Percentiles rank a stretch among this genome's conserved stretches.
These are phyloP conservation scores for Penicillium canescens DNA, from an alignment of 495 filamentous ascomycete species.

Conservation along the genomic window DNA sequence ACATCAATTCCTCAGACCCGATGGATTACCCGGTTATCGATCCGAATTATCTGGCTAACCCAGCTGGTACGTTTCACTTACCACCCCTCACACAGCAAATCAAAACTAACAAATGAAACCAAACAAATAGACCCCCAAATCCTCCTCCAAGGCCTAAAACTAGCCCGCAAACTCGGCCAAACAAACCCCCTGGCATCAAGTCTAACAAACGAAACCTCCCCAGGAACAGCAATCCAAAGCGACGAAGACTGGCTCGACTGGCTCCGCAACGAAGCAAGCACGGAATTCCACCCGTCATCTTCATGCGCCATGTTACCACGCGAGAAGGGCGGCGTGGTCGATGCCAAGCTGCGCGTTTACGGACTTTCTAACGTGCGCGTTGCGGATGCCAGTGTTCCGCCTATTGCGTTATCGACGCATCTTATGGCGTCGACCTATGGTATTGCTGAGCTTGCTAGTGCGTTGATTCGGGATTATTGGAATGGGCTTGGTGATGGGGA, in stretches of 20 bases:
- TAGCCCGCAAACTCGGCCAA: constrained; percentile 29
- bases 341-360: constrained; percentile 47
- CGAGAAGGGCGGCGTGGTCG: constrained; percentile 50
- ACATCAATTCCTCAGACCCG: constrained; percentile 37
- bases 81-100: neutral
- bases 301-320: constrained; percentile 52
- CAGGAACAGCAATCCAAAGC: constrained; percentile 20
- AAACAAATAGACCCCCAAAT: constrained; percentile 28
- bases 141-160: constrained; percentile 35
- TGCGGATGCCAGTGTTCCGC: constrained; percentile 48
- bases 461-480: constrained; percentile 11
- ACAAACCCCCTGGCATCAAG: constrained; percentile 22
- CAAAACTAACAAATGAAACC: neutral
- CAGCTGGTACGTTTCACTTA: constrained; percentile 22
- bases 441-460: constrained; percentile 45
- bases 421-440: constrained; percentile 52
- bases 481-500: neutral
- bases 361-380: constrained; percentile 53
- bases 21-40: constrained; percentile 39
- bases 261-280: constrained; percentile 21
- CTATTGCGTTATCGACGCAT: constrained; percentile 50
- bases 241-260: constrained; percentile 30
- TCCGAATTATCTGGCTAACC: constrained; percentile 32
- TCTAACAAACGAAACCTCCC: constrained; percentile 26
- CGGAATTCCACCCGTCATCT: constrained; percentile 50